Evolutionary conservation across 2,329 filamentous ascomycete species (phyloP).

Genomic region (Penicillium concentricum): DNA sequence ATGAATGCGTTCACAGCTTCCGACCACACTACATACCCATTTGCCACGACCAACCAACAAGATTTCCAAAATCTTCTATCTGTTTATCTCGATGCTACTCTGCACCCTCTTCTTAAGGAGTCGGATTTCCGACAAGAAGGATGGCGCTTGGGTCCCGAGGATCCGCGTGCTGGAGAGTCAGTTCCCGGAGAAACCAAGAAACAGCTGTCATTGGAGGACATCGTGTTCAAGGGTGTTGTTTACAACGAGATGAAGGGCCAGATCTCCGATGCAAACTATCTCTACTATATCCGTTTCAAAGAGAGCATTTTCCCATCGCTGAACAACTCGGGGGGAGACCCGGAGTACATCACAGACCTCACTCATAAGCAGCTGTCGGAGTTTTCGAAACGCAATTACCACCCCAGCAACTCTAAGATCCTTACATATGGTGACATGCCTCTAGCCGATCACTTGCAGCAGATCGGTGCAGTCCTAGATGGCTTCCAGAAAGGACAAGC

Average conservation of each 20-base stretch:
- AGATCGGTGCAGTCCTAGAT: slow-evolving; percentile 72
- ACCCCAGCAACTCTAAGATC: slow-evolving; percentile 94
- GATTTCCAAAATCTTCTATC: slow-evolving; percentile 96
- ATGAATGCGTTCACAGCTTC: slow-evolving; percentile 99
- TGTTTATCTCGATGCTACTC: slow-evolving; percentile 91
- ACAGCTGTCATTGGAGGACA: slow-evolving; percentile 60
- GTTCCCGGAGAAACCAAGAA: slow-evolving; percentile 49
- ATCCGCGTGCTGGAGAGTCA: slow-evolving; percentile 62
- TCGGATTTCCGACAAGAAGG: slow-evolving; percentile 95
- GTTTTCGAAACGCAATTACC: slow-evolving; percentile 91
- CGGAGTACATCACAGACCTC: slow-evolving; percentile 91
- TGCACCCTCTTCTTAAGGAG: slow-evolving; percentile 83
- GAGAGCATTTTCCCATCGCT: slow-evolving; percentile 92
- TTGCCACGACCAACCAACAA: slow-evolving; percentile 92
- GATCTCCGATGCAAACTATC: slow-evolving; percentile 94
- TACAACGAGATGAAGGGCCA: slow-evolving; percentile 99
- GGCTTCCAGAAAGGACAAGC: slow-evolving; percentile 69
- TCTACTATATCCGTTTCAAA: slow-evolving; percentile 94
- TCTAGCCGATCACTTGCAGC: slow-evolving; percentile 73
- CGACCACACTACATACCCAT: slow-evolving; percentile 96
- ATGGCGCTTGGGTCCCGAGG: slow-evolving; percentile 92
- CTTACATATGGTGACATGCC: slow-evolving; percentile 96
- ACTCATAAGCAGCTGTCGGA: slow-evolving; percentile 85
- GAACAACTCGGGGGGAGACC: slow-evolving; percentile 95
- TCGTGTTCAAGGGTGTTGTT: slow-evolving; percentile 93